Percentiles rank a stretch among this genome's conserved stretches.
Evolutionary conservation across 169 alveolate genomes (phyloP).

Genomic region (Cryptosporidium viatorum): DNA sequence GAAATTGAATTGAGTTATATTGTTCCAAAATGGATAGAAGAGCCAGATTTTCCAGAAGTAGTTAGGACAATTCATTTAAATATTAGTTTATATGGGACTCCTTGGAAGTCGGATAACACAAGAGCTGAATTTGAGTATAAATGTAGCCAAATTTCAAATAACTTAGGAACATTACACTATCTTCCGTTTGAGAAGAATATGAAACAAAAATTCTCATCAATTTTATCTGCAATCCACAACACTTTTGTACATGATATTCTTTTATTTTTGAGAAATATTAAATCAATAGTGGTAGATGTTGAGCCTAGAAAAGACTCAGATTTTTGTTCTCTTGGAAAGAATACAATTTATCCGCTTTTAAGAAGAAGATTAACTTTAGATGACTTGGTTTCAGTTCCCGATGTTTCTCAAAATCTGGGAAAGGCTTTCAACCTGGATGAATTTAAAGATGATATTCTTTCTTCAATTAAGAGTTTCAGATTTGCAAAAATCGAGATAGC

Average conservation of each 20-base stretch:
- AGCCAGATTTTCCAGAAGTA: constrained; percentile 47
- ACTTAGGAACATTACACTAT: constrained; percentile 44
- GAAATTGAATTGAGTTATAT: constrained; percentile 61
- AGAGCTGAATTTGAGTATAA: not conserved
- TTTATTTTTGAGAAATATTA: constrained; percentile 52
- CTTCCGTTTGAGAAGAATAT: constrained; percentile 49
- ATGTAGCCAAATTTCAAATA: not conserved
- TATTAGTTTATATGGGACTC: constrained; percentile 37
- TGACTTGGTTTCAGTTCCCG: constrained; percentile 1
- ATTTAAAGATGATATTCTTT: not conserved
- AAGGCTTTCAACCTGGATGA: not conserved
- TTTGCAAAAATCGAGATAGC: constrained; percentile 19
- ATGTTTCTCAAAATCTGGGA: not conserved
- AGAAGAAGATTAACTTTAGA: constrained; percentile 32
- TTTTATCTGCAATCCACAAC: constrained; percentile 66
- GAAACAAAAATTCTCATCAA: constrained; percentile 25
- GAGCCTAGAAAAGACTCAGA: constrained; percentile 60
- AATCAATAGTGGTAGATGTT: constrained; percentile 59
- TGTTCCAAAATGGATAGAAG: constrained; percentile 69
- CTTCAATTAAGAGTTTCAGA: constrained; percentile 17
- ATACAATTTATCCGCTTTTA: constrained; percentile 26
- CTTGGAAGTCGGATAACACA: constrained; percentile 21
- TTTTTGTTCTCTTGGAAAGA: constrained; percentile 8
- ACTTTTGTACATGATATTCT: constrained; percentile 59
- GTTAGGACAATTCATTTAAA: constrained; percentile 21